Base-by-base conservation (phyloP, 129 eudicot species). In the Artemisia annua region DNA sequence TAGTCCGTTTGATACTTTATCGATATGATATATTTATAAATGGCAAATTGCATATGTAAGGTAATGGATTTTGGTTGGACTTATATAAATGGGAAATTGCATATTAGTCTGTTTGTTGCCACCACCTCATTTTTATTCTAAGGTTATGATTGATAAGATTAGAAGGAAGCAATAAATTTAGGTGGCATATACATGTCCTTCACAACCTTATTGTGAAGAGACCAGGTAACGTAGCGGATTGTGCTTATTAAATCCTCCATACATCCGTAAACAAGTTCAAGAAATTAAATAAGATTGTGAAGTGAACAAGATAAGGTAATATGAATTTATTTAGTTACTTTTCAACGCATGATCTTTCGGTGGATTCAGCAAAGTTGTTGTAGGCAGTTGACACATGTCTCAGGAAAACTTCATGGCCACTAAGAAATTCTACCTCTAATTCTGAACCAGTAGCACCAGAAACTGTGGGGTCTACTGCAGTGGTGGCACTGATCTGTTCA, bases 231-330 rank as follows among this genome's bases (percentile, higher is more conserved):
- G 19, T 94, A 94, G 46, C 98, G 96, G 43, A 97, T 94, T 76
- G 98, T 94, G 96, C 98, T 94, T 67, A 86, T 76, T 77, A 94
- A 75, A 86, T 94, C 98, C 83, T 94, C 98, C 98, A 94, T 87
- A 73, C 98, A 94, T 83, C 98, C 90, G 85, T 62, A 53, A 71
- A 75, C 44, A 24, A 66, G 63, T 57, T 74, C 17, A 73, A 69
- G 19, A 75, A 80, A 66, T 7, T 64, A 60, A 64, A 54, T 11
- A 71, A 66, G 43, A 3, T 56, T 57, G 67, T 52, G 15, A 82
- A 53, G 54, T 9, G 17, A 46, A 59, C 10, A 57, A 20, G 46
- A 78, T 22, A 66, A 66, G 22, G 32, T 70, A 53, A 43, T 11
- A 48, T 22, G 54, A 71, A 15, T 28, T 44, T 16, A 63, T 19